A percentile compares a stretch with the other conserved stretches of the same genome.
These are phyloP conservation scores for Fusarium cyanostomum DNA, from an alignment of 2,329 filamentous ascomycete genomes.

Conservation along the genomic window DNA sequence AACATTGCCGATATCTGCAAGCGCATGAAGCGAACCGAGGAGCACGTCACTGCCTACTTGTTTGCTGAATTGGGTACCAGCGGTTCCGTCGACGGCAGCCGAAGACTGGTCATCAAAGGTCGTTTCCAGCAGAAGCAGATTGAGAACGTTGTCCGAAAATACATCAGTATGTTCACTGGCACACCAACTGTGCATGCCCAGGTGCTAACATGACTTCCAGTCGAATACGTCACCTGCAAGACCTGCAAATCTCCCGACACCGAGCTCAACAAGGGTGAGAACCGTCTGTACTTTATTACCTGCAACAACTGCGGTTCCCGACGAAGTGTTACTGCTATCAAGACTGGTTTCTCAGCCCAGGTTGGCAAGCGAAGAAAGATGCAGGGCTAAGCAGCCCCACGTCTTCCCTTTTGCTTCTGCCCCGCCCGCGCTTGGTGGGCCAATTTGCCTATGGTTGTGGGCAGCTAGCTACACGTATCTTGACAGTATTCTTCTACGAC, in stretches of 20 bases:
- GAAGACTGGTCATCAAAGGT: constrained; percentile 97
- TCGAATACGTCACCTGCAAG: constrained; percentile 99
- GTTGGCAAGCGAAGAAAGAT: constrained; percentile 98
- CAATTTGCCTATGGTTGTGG: constrained; percentile 15
- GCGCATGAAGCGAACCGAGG: constrained; percentile 98
- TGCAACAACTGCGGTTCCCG: constrained; percentile 86
- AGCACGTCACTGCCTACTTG: constrained; percentile 96
- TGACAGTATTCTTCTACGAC: constrained; percentile 15
- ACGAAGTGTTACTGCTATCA: constrained; percentile 95
- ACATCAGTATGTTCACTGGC: constrained; percentile 76
- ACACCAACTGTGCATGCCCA: neutral
- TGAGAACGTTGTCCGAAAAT: constrained; percentile 94
- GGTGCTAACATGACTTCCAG: constrained; percentile 54
- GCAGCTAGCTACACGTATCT: constrained; percentile 16
- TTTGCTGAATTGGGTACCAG: constrained; percentile 98
- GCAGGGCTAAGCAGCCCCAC: constrained; percentile 69
- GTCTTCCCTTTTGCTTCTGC: constrained; percentile 15
- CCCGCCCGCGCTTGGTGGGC: constrained; percentile 5
- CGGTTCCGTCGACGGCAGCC: constrained; percentile 91
- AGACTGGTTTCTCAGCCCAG: constrained; percentile 99
- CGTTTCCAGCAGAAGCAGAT: constrained; percentile 99
- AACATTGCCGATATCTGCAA: constrained; percentile 99
- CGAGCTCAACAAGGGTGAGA: constrained; percentile 98
- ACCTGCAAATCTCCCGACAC: constrained; percentile 96
- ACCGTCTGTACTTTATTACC: constrained; percentile 98